These are phyloP conservation scores for Scheffersomyces quercinus DNA, from an alignment of 1,139 yeast species.

Conservation along the genomic window DNA sequence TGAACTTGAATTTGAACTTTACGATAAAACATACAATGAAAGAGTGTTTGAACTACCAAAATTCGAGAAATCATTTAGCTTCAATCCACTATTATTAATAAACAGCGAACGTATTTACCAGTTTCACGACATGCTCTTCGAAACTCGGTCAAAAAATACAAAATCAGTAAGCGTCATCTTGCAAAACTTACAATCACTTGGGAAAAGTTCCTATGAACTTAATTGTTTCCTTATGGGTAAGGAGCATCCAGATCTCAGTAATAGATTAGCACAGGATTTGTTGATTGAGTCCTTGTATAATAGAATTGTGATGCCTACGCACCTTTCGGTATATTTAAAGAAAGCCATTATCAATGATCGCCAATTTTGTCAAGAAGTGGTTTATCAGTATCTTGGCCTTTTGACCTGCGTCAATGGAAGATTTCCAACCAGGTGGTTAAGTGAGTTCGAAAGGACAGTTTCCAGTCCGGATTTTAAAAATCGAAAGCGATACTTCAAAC, in stretches of 20 bases:
- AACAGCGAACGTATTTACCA: constrained; percentile 3
- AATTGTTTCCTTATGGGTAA: constrained; percentile 1
- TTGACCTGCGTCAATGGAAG: constrained; percentile 5
- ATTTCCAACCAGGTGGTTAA: constrained; percentile 10
- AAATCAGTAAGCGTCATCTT: neutral
- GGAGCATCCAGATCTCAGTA: neutral
- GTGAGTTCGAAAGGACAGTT: neutral
- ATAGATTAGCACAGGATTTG: neutral
- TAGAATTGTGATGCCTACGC: neutral
- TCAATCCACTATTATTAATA: constrained; percentile 9
- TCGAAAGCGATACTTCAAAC: neutral
- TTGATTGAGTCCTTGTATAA: neutral
- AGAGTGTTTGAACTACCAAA: constrained; percentile 6
- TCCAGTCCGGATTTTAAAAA: neutral
- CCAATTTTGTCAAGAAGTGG: constrained; percentile 4
- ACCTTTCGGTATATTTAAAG: neutral
- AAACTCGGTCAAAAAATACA: constrained; percentile 2
- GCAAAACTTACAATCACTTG: constrained; percentile 2
- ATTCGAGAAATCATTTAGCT: constrained; percentile 1
- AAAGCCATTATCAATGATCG: neutral
- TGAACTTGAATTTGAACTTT: neutral
- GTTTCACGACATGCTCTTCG: neutral
- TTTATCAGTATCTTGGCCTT: constrained; percentile 11
- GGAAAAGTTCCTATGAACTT: constrained; percentile 1
- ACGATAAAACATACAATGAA: neutral